Evolutionary conservation across 1,139 yeast genomes (phyloP), one percentile per base, ranked within the genome.

Genomic region (Pichia norvegensis): DNA sequence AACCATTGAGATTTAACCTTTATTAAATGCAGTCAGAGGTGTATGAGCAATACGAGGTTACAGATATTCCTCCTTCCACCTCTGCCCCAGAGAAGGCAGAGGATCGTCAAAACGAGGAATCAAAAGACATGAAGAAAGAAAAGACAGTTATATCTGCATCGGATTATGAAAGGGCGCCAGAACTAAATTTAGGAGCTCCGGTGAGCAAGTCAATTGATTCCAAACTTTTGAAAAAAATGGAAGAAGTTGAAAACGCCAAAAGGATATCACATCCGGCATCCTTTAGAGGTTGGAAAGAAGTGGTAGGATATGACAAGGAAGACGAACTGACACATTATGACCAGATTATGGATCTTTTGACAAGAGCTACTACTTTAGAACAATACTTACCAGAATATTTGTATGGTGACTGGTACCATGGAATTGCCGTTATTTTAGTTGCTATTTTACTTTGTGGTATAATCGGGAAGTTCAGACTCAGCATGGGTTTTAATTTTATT

Each of bases 351-450:
- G 90, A 83, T 61, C 68, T 87, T 53, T 67, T 80, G 48, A 73
- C 82, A 35, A 74, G 76, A 38, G 77, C 85, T 10, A 85, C 96
- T 0, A 58, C 81, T 40, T 41, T 67, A 14, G 74, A 87, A 52
- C 92, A 85, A 57, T 76, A 81, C 57, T 67, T 90, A 45, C 92
- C 95, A 2, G 80, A 83, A 29, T 70, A 66, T 29, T 74, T 78
- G 13, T 86, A 84, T 57, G 98, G 98, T 46, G 97, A 92, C 59
- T 92, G 98, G 97, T 92, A 82, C 62, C 98, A 92, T 63, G 82
- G 84, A 52, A 81, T 84, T 16, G 96, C 77, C 0, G 73, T 78
- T 41, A 69, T 87, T 52, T 67, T 82, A 27, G 65, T 74, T 8
- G 85, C 85, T 2, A 88, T 83, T 0, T 60, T 83, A 14, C 63